A percentile compares a stretch with the other conserved stretches of the same genome.
phyloP scores from a whole-genome alignment of 768 basidiomycete genomes.

The Macrolepiota fuliginosa region DNA sequence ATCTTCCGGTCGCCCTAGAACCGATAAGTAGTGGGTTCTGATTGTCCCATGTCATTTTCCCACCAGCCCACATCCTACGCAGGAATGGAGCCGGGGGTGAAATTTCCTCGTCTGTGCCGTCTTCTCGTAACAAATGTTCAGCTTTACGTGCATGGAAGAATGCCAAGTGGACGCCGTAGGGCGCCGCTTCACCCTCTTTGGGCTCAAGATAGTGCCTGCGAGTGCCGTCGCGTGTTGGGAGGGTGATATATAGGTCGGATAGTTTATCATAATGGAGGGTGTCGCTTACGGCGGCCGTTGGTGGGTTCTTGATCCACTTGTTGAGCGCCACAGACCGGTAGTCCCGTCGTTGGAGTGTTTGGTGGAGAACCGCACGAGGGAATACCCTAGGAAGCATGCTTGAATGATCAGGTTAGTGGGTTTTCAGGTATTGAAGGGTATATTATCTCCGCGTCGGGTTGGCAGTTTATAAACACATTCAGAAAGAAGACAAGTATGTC shows the following conservation, averaged over 20 bases:
- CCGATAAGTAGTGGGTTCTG: conserved; percentile 50
- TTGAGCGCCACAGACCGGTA: conserved; percentile 30
- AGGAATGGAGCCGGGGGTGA: conserved; percentile 73
- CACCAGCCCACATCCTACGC: conserved; percentile 82
- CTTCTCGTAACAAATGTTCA: conserved; percentile 52
- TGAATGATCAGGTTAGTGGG: not conserved
- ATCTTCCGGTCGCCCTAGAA: conserved; percentile 43
- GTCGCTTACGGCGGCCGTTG: conserved; percentile 44
- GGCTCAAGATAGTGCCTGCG: conserved; percentile 42
- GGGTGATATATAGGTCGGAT: conserved; percentile 62
- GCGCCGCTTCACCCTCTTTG: conserved; percentile 37
- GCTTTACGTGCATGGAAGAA: conserved; percentile 72
- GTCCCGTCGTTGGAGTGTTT: not conserved
- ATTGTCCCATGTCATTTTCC: conserved; percentile 61
- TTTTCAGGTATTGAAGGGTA: not conserved
- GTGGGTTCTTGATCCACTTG: conserved; percentile 51
- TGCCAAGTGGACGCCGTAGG: conserved; percentile 66
- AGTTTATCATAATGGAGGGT: conserved; percentile 54
- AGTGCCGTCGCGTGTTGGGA: conserved; percentile 71
- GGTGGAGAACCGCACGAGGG: not conserved
- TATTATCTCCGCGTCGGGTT: not conserved
- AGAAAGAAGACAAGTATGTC: not conserved
- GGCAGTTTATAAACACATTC: conserved; percentile 13
- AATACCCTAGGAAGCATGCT: not conserved
- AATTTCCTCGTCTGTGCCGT: conserved; percentile 72